Conservation (phyloP, 208 protist genomes). For the Wallacemonas collosoma region DNA sequence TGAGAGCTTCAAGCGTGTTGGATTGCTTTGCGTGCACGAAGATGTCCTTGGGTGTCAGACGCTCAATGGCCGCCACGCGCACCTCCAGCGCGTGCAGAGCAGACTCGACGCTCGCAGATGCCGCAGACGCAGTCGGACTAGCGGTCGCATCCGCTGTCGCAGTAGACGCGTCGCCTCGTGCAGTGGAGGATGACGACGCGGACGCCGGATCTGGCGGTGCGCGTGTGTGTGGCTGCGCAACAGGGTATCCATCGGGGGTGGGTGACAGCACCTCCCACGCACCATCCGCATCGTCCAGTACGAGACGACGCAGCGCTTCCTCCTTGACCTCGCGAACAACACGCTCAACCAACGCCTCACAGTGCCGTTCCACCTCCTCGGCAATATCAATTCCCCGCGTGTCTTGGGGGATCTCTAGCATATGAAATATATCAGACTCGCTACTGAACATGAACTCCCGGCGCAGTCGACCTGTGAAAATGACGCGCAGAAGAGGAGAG, state of each 20-base stretch:
- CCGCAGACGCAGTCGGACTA: background rate
- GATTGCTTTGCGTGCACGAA: conserved; percentile 73
- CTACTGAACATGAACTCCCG: conserved; percentile 48
- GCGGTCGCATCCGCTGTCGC: background rate
- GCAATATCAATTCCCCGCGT: conserved; percentile 39
- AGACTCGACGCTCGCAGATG: conserved; percentile 5
- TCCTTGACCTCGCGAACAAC: conserved; percentile 50
- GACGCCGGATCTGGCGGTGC: background rate
- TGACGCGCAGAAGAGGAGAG: conserved; percentile 64
- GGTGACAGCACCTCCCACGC: background rate
- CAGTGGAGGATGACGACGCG: background rate
- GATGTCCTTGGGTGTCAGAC: conserved; percentile 44
- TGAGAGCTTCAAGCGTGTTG: conserved; percentile 79
- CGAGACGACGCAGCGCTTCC: conserved; percentile 16
- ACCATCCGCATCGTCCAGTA: background rate
- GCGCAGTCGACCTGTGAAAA: conserved; percentile 69
- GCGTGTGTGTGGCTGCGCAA: background rate
- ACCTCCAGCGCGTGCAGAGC: conserved; percentile 22
- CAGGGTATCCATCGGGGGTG: background rate
- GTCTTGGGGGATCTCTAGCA: conserved; percentile 64
- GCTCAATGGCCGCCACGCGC: conserved; percentile 21
- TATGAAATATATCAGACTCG: conserved; percentile 67
- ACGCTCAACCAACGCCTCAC: conserved; percentile 60
- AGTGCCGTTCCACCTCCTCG: conserved; percentile 73
- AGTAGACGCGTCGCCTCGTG: background rate